phyloP scores from a whole-genome alignment of 441 rosid species.

The Hypseocharis bilobata region DNA sequence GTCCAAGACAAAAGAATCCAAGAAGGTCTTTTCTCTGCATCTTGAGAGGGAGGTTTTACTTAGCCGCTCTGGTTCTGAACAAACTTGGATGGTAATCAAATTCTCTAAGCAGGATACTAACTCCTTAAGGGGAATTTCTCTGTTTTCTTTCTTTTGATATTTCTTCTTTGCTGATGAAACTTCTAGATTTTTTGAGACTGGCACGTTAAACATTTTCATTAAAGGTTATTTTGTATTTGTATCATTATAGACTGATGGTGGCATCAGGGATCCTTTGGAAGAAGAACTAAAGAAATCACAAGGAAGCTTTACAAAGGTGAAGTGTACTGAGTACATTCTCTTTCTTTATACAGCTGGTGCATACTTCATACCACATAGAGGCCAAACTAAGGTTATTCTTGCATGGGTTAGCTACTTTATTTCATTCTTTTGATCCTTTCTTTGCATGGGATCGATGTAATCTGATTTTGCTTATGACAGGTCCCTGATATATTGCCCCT shows the following conservation, averaged over 20 bases:
- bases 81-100: slow-evolving; percentile 48
- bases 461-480: neutral
- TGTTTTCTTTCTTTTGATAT: slow-evolving; percentile 6
- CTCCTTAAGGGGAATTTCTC: neutral
- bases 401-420: neutral
- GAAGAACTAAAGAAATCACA: slow-evolving; percentile 41
- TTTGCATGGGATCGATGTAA: neutral
- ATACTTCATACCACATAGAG: neutral
- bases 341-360: neutral
- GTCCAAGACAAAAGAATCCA: slow-evolving; percentile 52
- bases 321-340: neutral
- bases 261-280: slow-evolving; percentile 46
- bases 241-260: slow-evolving; percentile 40
- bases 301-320: slow-evolving; percentile 65
- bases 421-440: neutral
- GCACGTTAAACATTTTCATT: neutral
- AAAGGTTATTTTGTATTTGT: slow-evolving; percentile 7
- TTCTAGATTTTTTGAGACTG: neutral
- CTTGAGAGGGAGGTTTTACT: slow-evolving; percentile 51
- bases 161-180: neutral
- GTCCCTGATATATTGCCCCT: neutral
- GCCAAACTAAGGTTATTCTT: neutral
- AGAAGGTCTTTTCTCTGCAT: slow-evolving; percentile 44
- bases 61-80: slow-evolving; percentile 29
- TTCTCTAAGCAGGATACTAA: slow-evolving; percentile 1